These are phyloP conservation scores for Lagenaria siceraria DNA, from an alignment of 306 rosid species.

Conservation along the genomic window DNA sequence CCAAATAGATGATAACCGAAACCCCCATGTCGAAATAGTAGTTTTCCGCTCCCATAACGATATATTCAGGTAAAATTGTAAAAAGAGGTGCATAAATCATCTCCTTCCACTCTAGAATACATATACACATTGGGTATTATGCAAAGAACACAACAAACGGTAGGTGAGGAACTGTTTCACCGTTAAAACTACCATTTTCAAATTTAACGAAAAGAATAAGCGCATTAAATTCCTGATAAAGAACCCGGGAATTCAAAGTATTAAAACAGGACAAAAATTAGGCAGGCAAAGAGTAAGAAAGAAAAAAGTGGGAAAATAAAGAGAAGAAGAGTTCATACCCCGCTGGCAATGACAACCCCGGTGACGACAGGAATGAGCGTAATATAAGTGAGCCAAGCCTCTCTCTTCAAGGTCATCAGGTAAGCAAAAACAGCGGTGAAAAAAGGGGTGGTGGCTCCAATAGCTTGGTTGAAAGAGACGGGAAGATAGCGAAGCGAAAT, in stretches of 20 bases:
- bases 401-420: slow-evolving; percentile 16
- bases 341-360: slow-evolving; percentile 15
- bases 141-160: background rate
- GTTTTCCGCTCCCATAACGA: background rate
- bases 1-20: background rate
- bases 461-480: slow-evolving; percentile 16
- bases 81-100: background rate
- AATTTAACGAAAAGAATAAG: background rate
- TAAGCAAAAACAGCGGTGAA: slow-evolving; percentile 17
- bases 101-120: background rate
- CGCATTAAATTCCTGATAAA: background rate
- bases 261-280: background rate
- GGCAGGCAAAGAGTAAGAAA: background rate
- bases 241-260: background rate
- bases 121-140: background rate
- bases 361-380: slow-evolving; percentile 21
- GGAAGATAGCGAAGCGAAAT: slow-evolving; percentile 16
- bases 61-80: background rate
- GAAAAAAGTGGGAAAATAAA: background rate
- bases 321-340: slow-evolving; percentile 7
- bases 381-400: slow-evolving; percentile 17
- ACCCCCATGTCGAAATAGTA: background rate
- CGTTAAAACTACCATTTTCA: background rate
- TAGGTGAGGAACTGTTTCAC: background rate
- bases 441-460: slow-evolving; percentile 12